These are phyloP conservation scores for Macaranga tanarius DNA, from an alignment of 441 rosid species.

Conservation along the genomic window DNA sequence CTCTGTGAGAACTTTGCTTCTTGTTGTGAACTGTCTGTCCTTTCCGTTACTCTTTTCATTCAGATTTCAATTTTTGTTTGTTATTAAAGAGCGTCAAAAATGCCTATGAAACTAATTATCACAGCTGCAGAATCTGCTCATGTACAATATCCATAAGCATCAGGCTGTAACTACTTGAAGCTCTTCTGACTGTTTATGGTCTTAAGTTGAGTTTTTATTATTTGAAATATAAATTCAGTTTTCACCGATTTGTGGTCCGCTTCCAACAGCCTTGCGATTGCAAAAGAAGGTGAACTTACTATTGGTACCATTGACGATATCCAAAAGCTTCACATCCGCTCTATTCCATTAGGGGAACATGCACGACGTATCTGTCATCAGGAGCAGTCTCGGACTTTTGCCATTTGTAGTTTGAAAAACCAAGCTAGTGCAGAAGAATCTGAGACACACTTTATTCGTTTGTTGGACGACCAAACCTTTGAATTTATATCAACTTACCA, in stretches of 20 bases:
- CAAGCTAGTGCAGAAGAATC: constrained; percentile 80
- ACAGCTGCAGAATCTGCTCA: neutral
- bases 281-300: constrained; percentile 96
- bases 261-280: constrained; percentile 83
- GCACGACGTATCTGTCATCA: constrained; percentile 97
- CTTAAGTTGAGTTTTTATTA: neutral
- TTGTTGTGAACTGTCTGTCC: too few relatives aligned
- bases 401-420: constrained; percentile 81
- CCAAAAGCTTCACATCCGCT: constrained; percentile 98
- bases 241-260: constrained; percentile 27
- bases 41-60: too few relatives aligned
- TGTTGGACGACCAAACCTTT: constrained; percentile 90
- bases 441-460: constrained; percentile 80
- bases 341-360: constrained; percentile 96
- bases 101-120: neutral
- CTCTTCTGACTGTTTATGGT: neutral
- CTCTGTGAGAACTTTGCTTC: too few relatives aligned
- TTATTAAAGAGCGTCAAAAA: neutral
- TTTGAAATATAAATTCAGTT: neutral
- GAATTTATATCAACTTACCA: constrained; percentile 82
- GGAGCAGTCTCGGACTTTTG: constrained; percentile 92
- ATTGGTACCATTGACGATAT: constrained; percentile 98
- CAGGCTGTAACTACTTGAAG: neutral
- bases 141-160: neutral
- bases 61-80: too few relatives aligned